These are phyloP conservation scores for Scleromitrula shiraiana DNA, from an alignment of 2,329 filamentous ascomycete species.

Conservation along the genomic window DNA sequence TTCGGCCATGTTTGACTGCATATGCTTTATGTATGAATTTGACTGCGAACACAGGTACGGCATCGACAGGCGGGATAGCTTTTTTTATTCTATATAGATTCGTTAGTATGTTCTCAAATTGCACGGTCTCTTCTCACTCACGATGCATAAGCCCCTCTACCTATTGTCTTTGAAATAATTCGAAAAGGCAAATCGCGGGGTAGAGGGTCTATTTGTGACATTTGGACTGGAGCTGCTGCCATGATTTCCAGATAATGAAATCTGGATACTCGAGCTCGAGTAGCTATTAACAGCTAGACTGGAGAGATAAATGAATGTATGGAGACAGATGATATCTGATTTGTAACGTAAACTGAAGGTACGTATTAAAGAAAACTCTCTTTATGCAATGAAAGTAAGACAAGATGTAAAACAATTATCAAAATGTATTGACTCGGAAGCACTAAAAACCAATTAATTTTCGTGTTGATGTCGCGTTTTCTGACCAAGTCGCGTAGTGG, in stretches of 20 bases:
- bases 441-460: not conserved
- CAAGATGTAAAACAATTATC: too few relatives aligned
- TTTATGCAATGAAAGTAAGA: too few relatives aligned
- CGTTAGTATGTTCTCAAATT: constrained; percentile 13
- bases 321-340: too few relatives aligned
- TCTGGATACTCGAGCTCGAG: too few relatives aligned
- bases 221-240: constrained; percentile 42
- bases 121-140: constrained; percentile 40
- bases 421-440: not conserved
- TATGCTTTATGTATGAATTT: constrained; percentile 99
- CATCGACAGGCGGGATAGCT: constrained; percentile 63
- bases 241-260: not conserved
- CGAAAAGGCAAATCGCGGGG: constrained; percentile 83
- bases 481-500: not conserved
- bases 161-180: constrained; percentile 93
- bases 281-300: too few relatives aligned
- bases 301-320: too few relatives aligned
- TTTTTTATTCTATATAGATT: constrained; percentile 58
- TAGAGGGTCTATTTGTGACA: constrained; percentile 78
- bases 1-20: constrained; percentile 78
- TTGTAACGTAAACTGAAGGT: too few relatives aligned
- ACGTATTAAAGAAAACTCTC: too few relatives aligned
- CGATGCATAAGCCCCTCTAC: constrained; percentile 95
- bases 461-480: not conserved
- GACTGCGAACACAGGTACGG: constrained; percentile 81